These are phyloP conservation scores for Mucor lusitanicus DNA, from an alignment of 371 early-diverging fungal species.

Conservation along the genomic window DNA sequence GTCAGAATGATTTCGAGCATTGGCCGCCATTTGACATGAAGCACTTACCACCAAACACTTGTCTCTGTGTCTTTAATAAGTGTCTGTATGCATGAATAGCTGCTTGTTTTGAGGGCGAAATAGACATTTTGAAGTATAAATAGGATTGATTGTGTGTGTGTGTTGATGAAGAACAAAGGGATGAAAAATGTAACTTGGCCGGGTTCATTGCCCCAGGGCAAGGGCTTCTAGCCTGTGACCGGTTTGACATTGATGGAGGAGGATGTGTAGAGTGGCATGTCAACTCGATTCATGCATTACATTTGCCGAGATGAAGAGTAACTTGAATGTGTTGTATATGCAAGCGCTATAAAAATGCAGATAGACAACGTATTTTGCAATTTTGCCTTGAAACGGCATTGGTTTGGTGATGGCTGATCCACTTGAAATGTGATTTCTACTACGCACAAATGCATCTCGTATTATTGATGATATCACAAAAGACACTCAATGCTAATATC, in stretches of 20 bases:
- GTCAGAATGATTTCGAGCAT: neutral
- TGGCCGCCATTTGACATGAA: neutral
- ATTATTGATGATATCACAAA: neutral
- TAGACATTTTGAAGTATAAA: neutral
- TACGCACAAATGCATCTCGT: neutral
- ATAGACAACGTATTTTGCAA: neutral
- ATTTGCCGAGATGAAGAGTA: neutral
- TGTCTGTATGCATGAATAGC: slow-evolving; percentile 44
- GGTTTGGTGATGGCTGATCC: neutral
- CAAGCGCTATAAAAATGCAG: too few species aligned
- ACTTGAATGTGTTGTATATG: neutral
- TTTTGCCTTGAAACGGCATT: neutral
- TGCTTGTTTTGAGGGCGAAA: slow-evolving; percentile 39
- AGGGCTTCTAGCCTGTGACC: neutral
- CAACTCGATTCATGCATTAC: neutral
- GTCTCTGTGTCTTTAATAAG: slow-evolving; percentile 42
- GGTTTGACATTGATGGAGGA: neutral
- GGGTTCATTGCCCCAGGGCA: neutral
- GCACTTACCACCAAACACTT: slow-evolving; percentile 43
- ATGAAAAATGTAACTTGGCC: neutral
- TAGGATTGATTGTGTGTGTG: neutral
- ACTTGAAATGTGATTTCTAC: neutral
- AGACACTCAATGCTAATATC: neutral
- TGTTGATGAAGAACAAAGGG: neutral
- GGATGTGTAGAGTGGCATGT: neutral